phyloP scores from a whole-genome alignment of 192 early-diverging fungal genomes.

The Coemansia sp. region DNA sequence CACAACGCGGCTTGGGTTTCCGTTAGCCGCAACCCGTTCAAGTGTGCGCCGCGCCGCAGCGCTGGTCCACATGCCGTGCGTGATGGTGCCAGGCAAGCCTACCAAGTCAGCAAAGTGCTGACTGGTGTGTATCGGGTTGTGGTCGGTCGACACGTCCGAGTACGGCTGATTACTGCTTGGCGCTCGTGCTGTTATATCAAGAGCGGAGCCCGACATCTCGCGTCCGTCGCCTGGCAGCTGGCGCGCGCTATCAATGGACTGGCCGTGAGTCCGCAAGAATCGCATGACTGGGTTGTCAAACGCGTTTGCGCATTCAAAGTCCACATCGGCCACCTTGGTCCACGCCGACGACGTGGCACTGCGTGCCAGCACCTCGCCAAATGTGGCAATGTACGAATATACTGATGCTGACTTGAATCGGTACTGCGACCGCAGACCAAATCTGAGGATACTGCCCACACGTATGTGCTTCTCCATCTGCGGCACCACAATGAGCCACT shows the following conservation, averaged over 20 bases:
- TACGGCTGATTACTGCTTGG: conserved; percentile 63
- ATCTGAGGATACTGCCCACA: conserved; percentile 59
- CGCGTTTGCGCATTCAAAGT: conserved; percentile 62
- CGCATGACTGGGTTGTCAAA: conserved; percentile 77
- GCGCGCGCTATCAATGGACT: conserved; percentile 62
- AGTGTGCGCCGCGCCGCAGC: conserved; percentile 85
- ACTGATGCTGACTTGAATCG: conserved; percentile 55
- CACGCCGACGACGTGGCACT: conserved; percentile 53
- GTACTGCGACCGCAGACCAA: conserved; percentile 69
- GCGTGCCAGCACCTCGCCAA: conserved; percentile 56
- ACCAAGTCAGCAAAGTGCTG: conserved; percentile 84
- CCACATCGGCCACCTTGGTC: conserved; percentile 73
- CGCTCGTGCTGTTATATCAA: neutral
- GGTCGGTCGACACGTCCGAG: conserved; percentile 77
- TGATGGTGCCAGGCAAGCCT: conserved; percentile 83
- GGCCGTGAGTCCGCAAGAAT: conserved; percentile 72
- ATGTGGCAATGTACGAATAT: conserved; percentile 60
- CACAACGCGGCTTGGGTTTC: conserved; percentile 72
- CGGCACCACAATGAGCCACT: conserved; percentile 64
- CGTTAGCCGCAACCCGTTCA: conserved; percentile 78
- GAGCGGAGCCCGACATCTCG: neutral
- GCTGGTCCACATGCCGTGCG: conserved; percentile 97
- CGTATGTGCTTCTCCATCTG: neutral
- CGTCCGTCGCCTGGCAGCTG: conserved; percentile 63
- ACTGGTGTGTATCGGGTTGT: conserved; percentile 94